Percentiles rank a stretch among this genome's conserved stretches.
Evolutionary conservation across 2,329 filamentous ascomycete genomes (phyloP).

Genomic region (Colletotrichum sp.): DNA sequence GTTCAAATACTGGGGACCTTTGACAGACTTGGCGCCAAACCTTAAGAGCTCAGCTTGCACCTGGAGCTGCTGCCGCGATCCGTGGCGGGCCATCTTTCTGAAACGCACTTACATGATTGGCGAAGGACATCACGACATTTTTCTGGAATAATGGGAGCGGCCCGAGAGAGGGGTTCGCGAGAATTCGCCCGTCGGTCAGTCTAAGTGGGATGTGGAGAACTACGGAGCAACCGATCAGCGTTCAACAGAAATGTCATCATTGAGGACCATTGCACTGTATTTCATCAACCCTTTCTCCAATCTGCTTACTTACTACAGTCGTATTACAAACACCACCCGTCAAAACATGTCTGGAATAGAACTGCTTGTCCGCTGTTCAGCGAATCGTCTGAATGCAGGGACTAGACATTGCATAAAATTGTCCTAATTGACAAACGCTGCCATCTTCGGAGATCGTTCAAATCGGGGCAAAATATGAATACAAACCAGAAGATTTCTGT

Average conservation of each 20-base stretch:
- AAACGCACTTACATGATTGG: not conserved
- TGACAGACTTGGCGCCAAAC: not conserved
- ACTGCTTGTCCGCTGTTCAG: rapidly evolving
- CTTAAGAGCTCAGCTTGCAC: not conserved
- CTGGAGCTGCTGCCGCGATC: not conserved
- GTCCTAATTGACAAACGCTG: rapidly evolving
- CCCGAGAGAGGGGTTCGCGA: not conserved
- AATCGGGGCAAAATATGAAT: rapidly evolving
- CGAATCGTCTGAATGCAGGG: not conserved
- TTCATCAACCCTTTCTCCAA: not conserved
- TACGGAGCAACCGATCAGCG: not conserved
- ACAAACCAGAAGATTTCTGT: rapidly evolving
- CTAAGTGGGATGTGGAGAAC: not conserved
- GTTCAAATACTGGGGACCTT: not conserved
- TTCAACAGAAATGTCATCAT: not conserved
- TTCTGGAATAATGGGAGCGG: not conserved
- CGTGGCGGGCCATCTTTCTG: not conserved
- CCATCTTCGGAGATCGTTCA: rapidly evolving
- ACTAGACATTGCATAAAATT: not conserved
- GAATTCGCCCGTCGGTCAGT: not conserved
- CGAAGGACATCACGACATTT: not conserved
- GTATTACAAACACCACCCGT: not conserved
- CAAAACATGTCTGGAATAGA: not conserved
- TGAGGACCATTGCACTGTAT: not conserved
- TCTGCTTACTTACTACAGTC: not conserved